These are phyloP conservation scores for Colletotrichum incanum DNA, from an alignment of 2,329 filamentous ascomycete genomes.

Conservation along the genomic window DNA sequence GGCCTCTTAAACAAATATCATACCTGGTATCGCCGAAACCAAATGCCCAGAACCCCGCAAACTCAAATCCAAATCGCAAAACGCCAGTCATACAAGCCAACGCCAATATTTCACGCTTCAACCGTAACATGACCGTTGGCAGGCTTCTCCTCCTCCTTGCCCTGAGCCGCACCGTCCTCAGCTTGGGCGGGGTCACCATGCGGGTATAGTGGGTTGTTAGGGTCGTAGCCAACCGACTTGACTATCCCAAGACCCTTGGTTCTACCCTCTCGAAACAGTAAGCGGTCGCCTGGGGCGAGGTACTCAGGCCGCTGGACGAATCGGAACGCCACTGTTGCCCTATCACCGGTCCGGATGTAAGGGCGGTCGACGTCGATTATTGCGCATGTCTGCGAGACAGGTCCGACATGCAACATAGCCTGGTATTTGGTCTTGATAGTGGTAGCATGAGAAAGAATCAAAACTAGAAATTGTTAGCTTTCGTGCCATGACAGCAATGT, in stretches of 20 bases:
- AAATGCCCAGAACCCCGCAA: neutral
- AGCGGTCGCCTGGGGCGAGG: conserved; percentile 86
- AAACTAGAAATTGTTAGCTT: conserved; percentile 66
- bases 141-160: conserved; percentile 25
- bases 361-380: conserved; percentile 98
- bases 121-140: conserved; percentile 34
- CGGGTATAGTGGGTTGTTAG: conserved; percentile 60
- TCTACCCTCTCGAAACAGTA: conserved; percentile 93
- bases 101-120: conserved; percentile 13
- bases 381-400: conserved; percentile 94
- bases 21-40: conserved; percentile 30
- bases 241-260: conserved; percentile 98
- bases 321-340: conserved; percentile 93
- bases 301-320: conserved; percentile 97
- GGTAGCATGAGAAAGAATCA: conserved; percentile 95
- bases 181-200: conserved; percentile 16
- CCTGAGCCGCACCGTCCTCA: neutral
- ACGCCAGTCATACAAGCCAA: neutral
- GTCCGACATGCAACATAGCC: conserved; percentile 97
- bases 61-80: conserved; percentile 3
- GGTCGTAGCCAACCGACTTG: conserved; percentile 91
- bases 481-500: neutral
- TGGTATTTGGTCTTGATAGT: conserved; percentile 98
- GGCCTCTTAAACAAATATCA: neutral
- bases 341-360: conserved; percentile 93